phyloP scores from a whole-genome alignment of 2,329 filamentous ascomycete genomes.

The Fusarium mundagurra region DNA sequence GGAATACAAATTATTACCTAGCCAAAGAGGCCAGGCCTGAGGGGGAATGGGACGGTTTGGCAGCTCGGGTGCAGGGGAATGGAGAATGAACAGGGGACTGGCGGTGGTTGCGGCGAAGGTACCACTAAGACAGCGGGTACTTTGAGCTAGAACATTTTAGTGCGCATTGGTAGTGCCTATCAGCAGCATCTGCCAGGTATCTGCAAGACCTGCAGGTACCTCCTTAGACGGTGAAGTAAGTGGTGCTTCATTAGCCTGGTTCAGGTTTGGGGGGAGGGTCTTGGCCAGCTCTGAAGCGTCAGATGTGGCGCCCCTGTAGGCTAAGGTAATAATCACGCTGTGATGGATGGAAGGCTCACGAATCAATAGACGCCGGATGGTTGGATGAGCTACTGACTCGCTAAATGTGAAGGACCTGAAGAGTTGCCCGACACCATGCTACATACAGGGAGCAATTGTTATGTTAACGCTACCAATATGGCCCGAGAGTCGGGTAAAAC shows the following conservation, averaged over 20 bases:
- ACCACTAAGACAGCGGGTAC: slow-evolving; percentile 28
- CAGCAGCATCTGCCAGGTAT: slow-evolving; percentile 20
- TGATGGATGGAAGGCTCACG: slow-evolving; percentile 3
- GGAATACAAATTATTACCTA: slow-evolving; percentile 39
- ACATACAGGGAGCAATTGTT: slow-evolving; percentile 1
- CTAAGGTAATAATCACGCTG: slow-evolving; percentile 19
- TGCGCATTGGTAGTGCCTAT: not conserved
- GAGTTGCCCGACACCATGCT: not conserved
- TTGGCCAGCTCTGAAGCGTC: slow-evolving; percentile 31
- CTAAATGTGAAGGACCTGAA: slow-evolving; percentile 5
- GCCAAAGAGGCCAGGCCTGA: slow-evolving; percentile 1
- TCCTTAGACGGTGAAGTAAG: slow-evolving; percentile 34
- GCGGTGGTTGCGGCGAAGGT: slow-evolving; percentile 33
- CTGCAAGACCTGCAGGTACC: slow-evolving; percentile 26
- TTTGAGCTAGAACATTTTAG: slow-evolving; percentile 17
- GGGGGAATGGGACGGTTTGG: slow-evolving; percentile 40
- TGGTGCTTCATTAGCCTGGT: slow-evolving; percentile 39
- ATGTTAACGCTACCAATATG: not conserved
- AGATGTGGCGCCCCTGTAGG: slow-evolving; percentile 36
- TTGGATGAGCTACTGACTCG: slow-evolving; percentile 1
- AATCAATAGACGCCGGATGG: slow-evolving; percentile 23
- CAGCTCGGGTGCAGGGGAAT: slow-evolving; percentile 38
- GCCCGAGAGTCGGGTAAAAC: not conserved
- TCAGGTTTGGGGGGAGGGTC: slow-evolving; percentile 40
- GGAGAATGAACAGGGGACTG: slow-evolving; percentile 27